phyloP scores from a whole-genome alignment of 768 basidiomycete species.

The Boletellus ananiceps region DNA sequence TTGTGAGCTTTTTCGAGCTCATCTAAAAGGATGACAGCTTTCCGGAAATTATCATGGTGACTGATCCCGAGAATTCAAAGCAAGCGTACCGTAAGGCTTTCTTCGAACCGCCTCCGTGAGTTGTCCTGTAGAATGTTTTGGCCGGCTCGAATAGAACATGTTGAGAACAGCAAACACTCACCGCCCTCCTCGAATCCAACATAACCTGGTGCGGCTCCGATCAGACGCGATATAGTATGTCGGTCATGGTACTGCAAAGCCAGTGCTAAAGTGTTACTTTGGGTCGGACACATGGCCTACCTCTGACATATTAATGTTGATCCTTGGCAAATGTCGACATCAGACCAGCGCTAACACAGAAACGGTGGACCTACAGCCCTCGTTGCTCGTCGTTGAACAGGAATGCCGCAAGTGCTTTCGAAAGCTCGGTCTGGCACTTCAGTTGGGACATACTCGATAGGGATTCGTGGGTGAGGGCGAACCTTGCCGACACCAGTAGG shows the following conservation, averaged over 20 bases:
- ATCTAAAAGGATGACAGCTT: slow-evolving; percentile 62
- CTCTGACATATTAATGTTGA: slow-evolving; percentile 96
- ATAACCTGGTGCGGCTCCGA: slow-evolving; percentile 92
- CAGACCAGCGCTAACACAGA: neutral
- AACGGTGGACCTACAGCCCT: slow-evolving; percentile 57
- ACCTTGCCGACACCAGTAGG: slow-evolving; percentile 87
- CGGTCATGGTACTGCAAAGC: slow-evolving; percentile 75
- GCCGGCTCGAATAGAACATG: neutral
- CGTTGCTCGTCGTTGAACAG: slow-evolving; percentile 86
- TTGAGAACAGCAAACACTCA: slow-evolving; percentile 23
- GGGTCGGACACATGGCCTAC: slow-evolving; percentile 14
- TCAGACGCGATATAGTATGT: slow-evolving; percentile 85
- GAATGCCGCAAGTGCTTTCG: slow-evolving; percentile 84
- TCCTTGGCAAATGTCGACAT: slow-evolving; percentile 38
- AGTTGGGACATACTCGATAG: neutral
- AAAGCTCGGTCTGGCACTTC: slow-evolving; percentile 63
- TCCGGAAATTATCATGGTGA: neutral
- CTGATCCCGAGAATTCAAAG: neutral
- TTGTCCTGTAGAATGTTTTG: slow-evolving; percentile 37
- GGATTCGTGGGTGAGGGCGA: neutral
- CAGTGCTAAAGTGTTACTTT: neutral
- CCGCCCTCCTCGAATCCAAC: slow-evolving; percentile 74
- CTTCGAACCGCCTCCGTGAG: slow-evolving; percentile 62
- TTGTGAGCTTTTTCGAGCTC: slow-evolving; percentile 82
- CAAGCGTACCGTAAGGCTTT: slow-evolving; percentile 46